Percentiles rank a stretch among this genome's conserved stretches.
Conservation (phyloP, 1,139 yeast genomes). For the Pichia inconspicua region DNA sequence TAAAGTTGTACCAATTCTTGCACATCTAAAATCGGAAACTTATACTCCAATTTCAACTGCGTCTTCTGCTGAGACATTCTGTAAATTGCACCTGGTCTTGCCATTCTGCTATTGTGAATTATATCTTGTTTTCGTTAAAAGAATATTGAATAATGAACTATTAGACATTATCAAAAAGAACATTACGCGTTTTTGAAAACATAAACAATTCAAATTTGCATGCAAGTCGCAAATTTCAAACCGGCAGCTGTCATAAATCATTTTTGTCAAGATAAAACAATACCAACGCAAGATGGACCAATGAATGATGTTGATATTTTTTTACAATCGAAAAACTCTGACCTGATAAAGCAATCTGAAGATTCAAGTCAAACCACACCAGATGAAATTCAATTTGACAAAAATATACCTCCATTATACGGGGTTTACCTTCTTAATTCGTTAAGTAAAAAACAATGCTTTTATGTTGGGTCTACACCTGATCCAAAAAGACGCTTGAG, state of each 20-base stretch:
- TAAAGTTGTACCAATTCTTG: constrained; percentile 36
- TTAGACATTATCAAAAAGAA: no score
- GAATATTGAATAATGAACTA: background rate
- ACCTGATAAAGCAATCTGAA: background rate
- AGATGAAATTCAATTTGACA: background rate
- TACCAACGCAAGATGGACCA: background rate
- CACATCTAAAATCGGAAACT: constrained; percentile 60
- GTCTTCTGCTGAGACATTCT: constrained; percentile 11
- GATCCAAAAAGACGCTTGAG: constrained; percentile 59
- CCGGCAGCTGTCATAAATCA: no score
- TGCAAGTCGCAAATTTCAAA: no score
- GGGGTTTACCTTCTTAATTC: constrained; percentile 65
- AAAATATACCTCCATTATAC: constrained; percentile 33
- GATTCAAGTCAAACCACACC: background rate
- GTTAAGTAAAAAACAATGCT: constrained; percentile 43
- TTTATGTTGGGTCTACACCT: constrained; percentile 75
- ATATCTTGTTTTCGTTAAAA: background rate
- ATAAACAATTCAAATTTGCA: no score
- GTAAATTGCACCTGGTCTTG: constrained; percentile 28
- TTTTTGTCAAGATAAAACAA: background rate
- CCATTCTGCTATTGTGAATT: constrained; percentile 16
- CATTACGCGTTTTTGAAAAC: no score
- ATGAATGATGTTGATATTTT: background rate
- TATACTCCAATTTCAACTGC: constrained; percentile 16
- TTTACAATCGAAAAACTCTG: background rate